Evolutionary conservation across 2,329 filamentous ascomycete genomes (phyloP).

Genomic region (Ceratocystis variospora): DNA sequence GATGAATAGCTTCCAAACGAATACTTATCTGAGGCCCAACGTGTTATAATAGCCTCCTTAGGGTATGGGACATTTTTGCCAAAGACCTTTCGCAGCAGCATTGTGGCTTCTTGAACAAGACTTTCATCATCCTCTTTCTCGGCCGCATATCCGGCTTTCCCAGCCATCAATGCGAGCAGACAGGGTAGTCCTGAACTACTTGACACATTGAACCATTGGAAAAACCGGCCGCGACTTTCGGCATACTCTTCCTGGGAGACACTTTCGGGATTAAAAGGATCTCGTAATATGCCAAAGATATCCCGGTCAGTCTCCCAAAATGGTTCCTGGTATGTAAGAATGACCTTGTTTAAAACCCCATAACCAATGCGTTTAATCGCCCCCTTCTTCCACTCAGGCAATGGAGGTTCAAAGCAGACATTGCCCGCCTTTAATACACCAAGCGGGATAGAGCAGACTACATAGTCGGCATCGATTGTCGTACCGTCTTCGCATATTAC

Average conservation of each 20-base stretch:
- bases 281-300: conserved; percentile 83
- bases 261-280: conserved; percentile 60
- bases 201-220: conserved; percentile 94
- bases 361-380: conserved; percentile 78
- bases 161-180: conserved; percentile 86
- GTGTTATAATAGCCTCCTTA: conserved; percentile 73
- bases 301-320: conserved; percentile 88
- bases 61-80: conserved; percentile 57
- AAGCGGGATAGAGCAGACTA: conserved; percentile 82
- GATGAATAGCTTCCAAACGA: conserved; percentile 93
- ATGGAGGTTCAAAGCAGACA: conserved; percentile 72
- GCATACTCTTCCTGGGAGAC: conserved; percentile 39
- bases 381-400: conserved; percentile 75
- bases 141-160: conserved; percentile 79
- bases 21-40: conserved; percentile 84
- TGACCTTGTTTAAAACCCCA: conserved; percentile 87
- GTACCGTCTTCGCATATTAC: conserved; percentile 69
- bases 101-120: conserved; percentile 67
- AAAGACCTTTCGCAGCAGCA: conserved; percentile 65
- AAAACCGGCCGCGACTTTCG: conserved; percentile 73
- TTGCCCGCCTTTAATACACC: conserved; percentile 77
- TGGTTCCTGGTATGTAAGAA: conserved; percentile 72
- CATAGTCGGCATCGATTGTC: conserved; percentile 65
- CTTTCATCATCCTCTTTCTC: conserved; percentile 62
- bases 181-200: conserved; percentile 80